A percentile compares a stretch with the other conserved stretches of the same genome.
These are phyloP conservation scores for Tulasnella sp. DNA, from an alignment of 768 basidiomycete species.

Conservation along the genomic window DNA sequence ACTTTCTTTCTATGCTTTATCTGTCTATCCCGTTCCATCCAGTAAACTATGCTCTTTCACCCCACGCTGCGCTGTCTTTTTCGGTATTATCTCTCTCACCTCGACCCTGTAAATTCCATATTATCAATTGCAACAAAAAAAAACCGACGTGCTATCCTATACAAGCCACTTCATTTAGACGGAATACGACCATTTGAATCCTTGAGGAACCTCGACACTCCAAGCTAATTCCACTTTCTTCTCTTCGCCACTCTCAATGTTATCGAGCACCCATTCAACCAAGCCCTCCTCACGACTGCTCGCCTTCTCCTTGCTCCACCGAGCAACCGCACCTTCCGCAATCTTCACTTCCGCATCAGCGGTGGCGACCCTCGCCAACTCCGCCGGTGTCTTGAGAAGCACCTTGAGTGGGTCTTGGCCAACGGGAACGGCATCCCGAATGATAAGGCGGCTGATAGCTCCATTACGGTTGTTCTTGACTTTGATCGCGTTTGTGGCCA, in stretches of 20 bases:
- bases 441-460: slow-evolving; percentile 22
- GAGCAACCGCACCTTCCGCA: background rate
- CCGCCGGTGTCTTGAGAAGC: slow-evolving; percentile 5
- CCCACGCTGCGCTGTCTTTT: background rate
- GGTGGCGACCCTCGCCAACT: slow-evolving; percentile 5
- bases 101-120: background rate
- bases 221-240: slow-evolving; percentile 10
- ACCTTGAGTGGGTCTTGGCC: slow-evolving; percentile 19
- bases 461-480: slow-evolving; percentile 23
- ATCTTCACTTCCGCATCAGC: slow-evolving; percentile 9
- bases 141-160: background rate
- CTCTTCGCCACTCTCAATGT: background rate
- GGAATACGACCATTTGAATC: slow-evolving; percentile 4
- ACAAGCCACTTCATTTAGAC: background rate
- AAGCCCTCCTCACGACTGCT: slow-evolving; percentile 14
- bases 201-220: slow-evolving; percentile 14
- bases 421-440: slow-evolving; percentile 29
- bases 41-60: background rate
- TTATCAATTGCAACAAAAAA: background rate
- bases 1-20: background rate
- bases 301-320: slow-evolving; percentile 8
- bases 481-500: slow-evolving; percentile 22
- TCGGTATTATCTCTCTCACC: background rate
- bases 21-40: background rate
- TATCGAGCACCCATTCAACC: slow-evolving; percentile 9